Evolutionary conservation across 1,284 basidiomycete genomes (phyloP).

Genomic region (Boletus subluridellus): DNA sequence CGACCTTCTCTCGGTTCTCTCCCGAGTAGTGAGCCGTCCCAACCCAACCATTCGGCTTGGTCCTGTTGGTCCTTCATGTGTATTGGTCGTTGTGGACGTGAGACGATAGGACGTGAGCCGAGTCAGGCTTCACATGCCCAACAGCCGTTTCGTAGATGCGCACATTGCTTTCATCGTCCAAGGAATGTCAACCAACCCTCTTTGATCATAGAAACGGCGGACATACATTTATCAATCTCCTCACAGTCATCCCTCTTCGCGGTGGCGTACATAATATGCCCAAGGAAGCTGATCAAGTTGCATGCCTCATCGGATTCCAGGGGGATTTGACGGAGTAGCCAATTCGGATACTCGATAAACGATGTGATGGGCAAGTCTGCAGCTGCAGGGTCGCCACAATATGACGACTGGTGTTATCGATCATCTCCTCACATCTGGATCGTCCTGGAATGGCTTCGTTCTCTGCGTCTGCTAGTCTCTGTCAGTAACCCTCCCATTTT

Average conservation of each 20-base stretch:
- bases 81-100: slow-evolving; percentile 85
- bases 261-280: slow-evolving; percentile 47
- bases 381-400: too few relatives aligned
- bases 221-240: slow-evolving; percentile 76
- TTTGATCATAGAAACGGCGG: slow-evolving; percentile 36
- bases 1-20: slow-evolving; percentile 47
- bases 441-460: not conserved
- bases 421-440: not conserved
- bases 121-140: too few relatives aligned
- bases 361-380: slow-evolving; percentile 39
- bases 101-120: slow-evolving; percentile 72
- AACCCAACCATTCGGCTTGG: slow-evolving; percentile 79
- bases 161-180: slow-evolving; percentile 63
- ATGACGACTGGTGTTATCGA: too few relatives aligned
- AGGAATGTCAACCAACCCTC: slow-evolving; percentile 79
- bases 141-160: slow-evolving; percentile 73
- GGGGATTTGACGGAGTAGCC: slow-evolving; percentile 88
- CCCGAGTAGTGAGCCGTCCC: slow-evolving; percentile 72
- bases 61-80: slow-evolving; percentile 87
- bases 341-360: slow-evolving; percentile 72
- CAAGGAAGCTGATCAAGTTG: too few relatives aligned
- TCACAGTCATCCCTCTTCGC: slow-evolving; percentile 78
- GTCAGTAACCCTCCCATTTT: not conserved
- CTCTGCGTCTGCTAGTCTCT: not conserved
- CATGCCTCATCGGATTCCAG: slow-evolving; percentile 51